Evolutionary conservation across 2,329 filamentous ascomycete genomes (phyloP).

Genomic region (Xylariaceae sp.): DNA sequence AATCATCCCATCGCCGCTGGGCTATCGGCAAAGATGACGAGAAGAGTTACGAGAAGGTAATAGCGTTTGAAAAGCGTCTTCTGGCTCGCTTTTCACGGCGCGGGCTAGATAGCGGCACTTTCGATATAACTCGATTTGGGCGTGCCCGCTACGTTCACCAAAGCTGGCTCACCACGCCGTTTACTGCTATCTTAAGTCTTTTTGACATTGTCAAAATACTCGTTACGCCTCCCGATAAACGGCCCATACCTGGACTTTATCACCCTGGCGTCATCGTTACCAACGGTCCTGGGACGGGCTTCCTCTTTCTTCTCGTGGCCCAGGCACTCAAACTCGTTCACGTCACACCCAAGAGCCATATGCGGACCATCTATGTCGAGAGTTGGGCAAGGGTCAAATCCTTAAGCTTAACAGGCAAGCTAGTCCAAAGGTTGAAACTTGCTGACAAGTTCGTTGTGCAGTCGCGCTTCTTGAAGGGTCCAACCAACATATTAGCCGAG

Average conservation of each 20-base stretch:
- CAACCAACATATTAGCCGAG: slow-evolving; percentile 9
- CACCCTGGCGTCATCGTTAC: slow-evolving; percentile 75
- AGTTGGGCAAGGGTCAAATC: slow-evolving; percentile 83
- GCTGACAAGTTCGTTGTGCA: slow-evolving; percentile 24
- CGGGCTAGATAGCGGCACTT: slow-evolving; percentile 42
- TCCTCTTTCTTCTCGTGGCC: slow-evolving; percentile 61
- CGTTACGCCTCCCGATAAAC: slow-evolving; percentile 25
- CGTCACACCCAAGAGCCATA: slow-evolving; percentile 47
- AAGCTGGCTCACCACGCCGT: slow-evolving; percentile 66
- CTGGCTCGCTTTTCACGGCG: slow-evolving; percentile 31
- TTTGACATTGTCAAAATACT: slow-evolving; percentile 57
- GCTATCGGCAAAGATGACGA: slow-evolving; percentile 72
- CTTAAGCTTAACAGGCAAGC: slow-evolving; percentile 77
- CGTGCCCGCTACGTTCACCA: slow-evolving; percentile 82
- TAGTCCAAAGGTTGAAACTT: slow-evolving; percentile 46
- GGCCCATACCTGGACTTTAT: slow-evolving; percentile 32
- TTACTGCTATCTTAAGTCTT: slow-evolving; percentile 64
- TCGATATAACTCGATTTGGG: slow-evolving; percentile 64
- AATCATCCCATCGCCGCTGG: slow-evolving; percentile 69
- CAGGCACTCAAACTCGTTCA: slow-evolving; percentile 46
- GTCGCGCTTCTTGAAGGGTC: slow-evolving; percentile 4
- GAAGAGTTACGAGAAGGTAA: slow-evolving; percentile 66
- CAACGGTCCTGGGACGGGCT: slow-evolving; percentile 85
- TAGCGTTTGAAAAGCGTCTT: slow-evolving; percentile 42
- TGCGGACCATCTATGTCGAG: slow-evolving; percentile 82